Base-by-base conservation (phyloP, 176 grass and related monocot genomes). In the Oryza officinalis region DNA sequence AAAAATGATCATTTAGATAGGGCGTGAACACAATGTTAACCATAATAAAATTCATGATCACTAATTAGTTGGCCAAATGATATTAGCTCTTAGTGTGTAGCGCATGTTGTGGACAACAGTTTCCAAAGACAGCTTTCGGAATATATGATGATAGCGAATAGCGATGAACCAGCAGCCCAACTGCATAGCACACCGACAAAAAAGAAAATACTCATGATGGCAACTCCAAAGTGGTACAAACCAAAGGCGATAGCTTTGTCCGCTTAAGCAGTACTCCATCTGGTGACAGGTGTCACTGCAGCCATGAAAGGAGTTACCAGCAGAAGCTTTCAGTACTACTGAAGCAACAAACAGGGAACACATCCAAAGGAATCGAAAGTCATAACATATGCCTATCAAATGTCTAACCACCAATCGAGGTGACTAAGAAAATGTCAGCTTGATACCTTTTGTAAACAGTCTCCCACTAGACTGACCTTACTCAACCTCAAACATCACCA, bases 201-300 rank as follows among this genome's bases (percentile, higher is more conserved):
- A 82, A 13, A 25, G 40, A 45, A 35, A 35, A 35, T 1, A 22
- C 59, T 45, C 32, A 23, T 60, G 45, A 67, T 46, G 46, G 32
- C 28, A 74, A 26, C 47, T 46, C 3, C 57, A 22, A 74, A 65
- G 27, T 67, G 20, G 13, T 54, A 71, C 10, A 67, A 1, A 5
- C 41, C 49, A 81, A 59, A 27, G 31, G 43, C 6, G 26, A 72
- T 13, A 10, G 6, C 67, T 85, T 75, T 33, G 57, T 41, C 72
- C 78, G 81, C 20, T 59, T 70, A 67, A 70, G 82, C 59, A 43
- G 18, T 47, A 81, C 11, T n/a, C n/a, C n/a, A 76, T 80, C 70
- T 76, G 5, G 22, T 31, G 28, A 50, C 49, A 81, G n/a, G 27
- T 52, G 41, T 26, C 23, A 26, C 15, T 2, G n/a, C 41, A 31